phyloP scores from a whole-genome alignment of 1,284 basidiomycete species.

The Sanghuangporus sanghuang region DNA sequence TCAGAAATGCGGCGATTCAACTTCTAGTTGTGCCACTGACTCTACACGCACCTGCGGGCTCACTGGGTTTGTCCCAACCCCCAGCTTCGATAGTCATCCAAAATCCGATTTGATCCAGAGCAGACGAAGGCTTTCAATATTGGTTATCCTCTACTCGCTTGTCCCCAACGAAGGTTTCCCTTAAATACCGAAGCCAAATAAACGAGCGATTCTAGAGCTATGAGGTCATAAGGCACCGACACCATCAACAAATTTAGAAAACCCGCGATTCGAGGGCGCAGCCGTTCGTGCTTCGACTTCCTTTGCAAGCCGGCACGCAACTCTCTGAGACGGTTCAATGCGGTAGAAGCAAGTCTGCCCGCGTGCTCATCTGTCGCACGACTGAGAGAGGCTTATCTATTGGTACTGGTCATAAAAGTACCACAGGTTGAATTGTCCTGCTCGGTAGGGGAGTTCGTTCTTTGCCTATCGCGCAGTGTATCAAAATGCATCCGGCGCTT shows the following conservation, averaged over 20 bases:
- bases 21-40: no score
- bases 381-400: neutral
- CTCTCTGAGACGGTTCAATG: neutral
- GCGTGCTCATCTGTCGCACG: neutral
- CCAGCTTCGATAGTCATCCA: neutral
- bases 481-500: neutral
- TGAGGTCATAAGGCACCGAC: conserved; percentile 2
- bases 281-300: neutral
- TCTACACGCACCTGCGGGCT: no score
- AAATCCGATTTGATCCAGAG: neutral
- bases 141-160: neutral
- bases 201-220: neutral
- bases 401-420: neutral
- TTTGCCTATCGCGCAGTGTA: neutral
- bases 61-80: neutral
- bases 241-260: neutral
- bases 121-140: neutral
- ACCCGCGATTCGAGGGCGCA: neutral
- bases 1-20: neutral
- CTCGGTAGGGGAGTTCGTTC: no score
- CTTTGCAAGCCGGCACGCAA: neutral
- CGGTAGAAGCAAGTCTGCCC: neutral
- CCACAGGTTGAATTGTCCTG: no score
- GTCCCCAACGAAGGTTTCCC: neutral
- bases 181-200: neutral